Base-by-base conservation (phyloP, 768 basidiomycete genomes). In the Austroboletus eburneus region DNA sequence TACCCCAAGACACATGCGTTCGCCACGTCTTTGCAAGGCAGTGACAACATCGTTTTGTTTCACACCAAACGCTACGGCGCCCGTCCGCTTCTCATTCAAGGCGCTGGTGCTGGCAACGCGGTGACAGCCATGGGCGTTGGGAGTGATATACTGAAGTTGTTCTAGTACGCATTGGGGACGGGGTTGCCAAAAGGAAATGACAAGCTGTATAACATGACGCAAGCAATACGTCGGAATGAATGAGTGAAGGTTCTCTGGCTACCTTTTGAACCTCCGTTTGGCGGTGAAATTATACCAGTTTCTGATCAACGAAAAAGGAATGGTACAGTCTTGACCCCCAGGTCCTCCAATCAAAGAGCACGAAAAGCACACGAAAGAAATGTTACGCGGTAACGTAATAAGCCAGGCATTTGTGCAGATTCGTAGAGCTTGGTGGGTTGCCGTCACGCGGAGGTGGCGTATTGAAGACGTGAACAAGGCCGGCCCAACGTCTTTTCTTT, bases 111-210 rank as follows among this genome's bases (percentile, higher is more conserved):
- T 0, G 96, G 96, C n/a, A 92, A 92, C 1, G 92, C 87, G 21
- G 95, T 98, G 13, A 99, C 96, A 25, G 96, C 96, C 0, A 98
- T 98, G 91, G 96, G 96, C 8, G 93, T 97, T 14, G 75, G 95
- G 54, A 83, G 87, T 39, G 95, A 98, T 62, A 68, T 94, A 43
- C 66, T 97, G 62, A 87, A 71, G 57, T 52, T 76, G 23, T 63
- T 69, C 4, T 72, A 37, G 50, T 23, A 40, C 29, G 13, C 20
- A 21, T 22, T 30, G n/a, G n/a, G n/a, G n/a, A n/a, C n/a, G 20
- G 39, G 29, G 33, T 46, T 41, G 34, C 13, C 38, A 18, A 3
- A 23, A 25, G 22, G 27, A 41, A 45, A 24, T 24, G 37, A 16
- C 33, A 24, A 30, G 44, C 17, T 57, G 52, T 57, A 35, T 21